Base-by-base conservation (phyloP, 768 basidiomycete genomes). In the Termitomyces sp. region DNA sequence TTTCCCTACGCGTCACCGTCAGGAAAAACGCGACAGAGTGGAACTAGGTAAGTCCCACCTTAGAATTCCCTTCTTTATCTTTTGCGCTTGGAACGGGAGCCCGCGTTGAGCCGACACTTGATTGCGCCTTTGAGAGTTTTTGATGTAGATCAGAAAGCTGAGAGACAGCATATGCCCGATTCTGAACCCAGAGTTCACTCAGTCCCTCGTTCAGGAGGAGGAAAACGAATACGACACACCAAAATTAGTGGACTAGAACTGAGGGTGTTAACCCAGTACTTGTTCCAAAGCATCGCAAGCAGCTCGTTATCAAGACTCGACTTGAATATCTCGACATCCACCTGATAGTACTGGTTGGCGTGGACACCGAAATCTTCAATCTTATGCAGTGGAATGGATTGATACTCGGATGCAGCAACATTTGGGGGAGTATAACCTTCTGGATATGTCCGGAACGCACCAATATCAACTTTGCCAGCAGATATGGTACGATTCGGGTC, bases 281-380 rank as follows among this genome's bases (percentile, higher is more conserved):
- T 98, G 74, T 99, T 98, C 96, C 96, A 98, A 54, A 99, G 73
- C 68, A 95, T 74, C 22, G 90, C 91, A 44, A 99, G 79, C 3
- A 99, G 75, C 66, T 94, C 86, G 31, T 85, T 87, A 69, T 99
- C 97, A 51, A 95, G 74, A 58, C 81, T 86, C 26, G 88, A 91
- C 72, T 97, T 98, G 84, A 97, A 99, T 53, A 98, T 88, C 68
- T 94, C 87, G 18, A 99, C 89, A 33, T 96, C 94, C 15, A 99
- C 80, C 24, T 84, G 90, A 70, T 99, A 99, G 70, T 99, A 99
- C 60, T 92, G 87, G 66, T 92, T 91, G 34, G 96, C 94, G 66
- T 99, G 97, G 4, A 98, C 97, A 70, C 97, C 97, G 68, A 99
- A 99, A 70, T 99, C 97, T 72, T 98, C 97, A 58, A 99, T 95